Base-by-base conservation (phyloP, 257 asterid species). In the Apocynum venetum region DNA sequence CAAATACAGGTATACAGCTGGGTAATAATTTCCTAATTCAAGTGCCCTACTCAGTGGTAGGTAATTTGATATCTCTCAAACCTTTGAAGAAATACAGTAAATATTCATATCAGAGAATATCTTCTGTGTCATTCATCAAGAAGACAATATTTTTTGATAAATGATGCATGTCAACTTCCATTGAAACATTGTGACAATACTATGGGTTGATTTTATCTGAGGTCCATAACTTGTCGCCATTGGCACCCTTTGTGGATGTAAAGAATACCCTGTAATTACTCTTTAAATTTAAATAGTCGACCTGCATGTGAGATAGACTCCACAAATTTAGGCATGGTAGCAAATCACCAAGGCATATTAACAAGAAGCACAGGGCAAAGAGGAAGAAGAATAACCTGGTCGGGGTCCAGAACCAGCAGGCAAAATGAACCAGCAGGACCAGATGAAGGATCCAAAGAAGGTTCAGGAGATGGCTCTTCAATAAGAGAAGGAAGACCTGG, bases 281-380 rank as follows among this genome's bases (percentile, higher is more conserved):
- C 91, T 87, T 93, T 90, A 95, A 80, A 78, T 93, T 95, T 60
- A 95, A 80, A 74, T 92, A 93, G 78, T 95, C 98, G 80, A 95
- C 98, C 97, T 91, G 92, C 55, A 79, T 78, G 48, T 64, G 75
- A 75, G 44, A 59, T 77, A 76, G 17, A 51, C 56, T 61, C 10
- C 4, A 19, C 44, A 68, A 70, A 48, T 57, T 65, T 76, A 36
- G 53, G 41, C 51, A 55, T 36, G 72, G 44, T 19, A 69, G 57
- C 25, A 35, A 17, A 71, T 64, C 17, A 15, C 76, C 5, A 74
- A 76, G 46, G 72, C 31, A 68, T 40, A 52, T 78, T 19, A 14
- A 8, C 48, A 31, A 55, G 8, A 71, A 73, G 53, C 56, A 73
- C 7, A 72, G 73, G 79, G 12, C 51, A 55, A 56, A 35, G 69